These are phyloP conservation scores for Hypocreales sp. DNA, from an alignment of 2,329 filamentous ascomycete species.

Conservation along the genomic window DNA sequence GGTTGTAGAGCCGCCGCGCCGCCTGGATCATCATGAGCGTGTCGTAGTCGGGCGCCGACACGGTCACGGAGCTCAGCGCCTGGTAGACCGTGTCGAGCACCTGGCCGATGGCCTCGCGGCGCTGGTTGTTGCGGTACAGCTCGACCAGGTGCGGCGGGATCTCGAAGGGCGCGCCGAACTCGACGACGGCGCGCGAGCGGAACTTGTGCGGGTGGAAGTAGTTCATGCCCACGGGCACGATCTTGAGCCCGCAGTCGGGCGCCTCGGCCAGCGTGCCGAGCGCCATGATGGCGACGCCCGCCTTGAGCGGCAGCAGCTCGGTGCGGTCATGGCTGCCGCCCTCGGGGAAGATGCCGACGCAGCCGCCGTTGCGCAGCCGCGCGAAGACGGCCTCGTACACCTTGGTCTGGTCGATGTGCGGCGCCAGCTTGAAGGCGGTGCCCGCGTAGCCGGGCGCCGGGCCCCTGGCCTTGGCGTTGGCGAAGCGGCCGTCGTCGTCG, in stretches of 20 bases:
- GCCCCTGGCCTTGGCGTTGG: constrained; percentile 36
- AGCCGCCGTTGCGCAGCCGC: constrained; percentile 66
- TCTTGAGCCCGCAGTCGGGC: constrained; percentile 78
- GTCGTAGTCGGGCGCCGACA: constrained; percentile 86
- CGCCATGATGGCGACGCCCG: constrained; percentile 95
- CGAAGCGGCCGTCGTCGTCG: constrained; percentile 48
- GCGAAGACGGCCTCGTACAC: constrained; percentile 91
- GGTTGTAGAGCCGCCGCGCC: constrained; percentile 82
- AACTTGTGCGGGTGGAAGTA: constrained; percentile 99
- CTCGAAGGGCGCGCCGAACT: constrained; percentile 83
- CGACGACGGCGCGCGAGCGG: constrained; percentile 84
- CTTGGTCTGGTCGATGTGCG: constrained; percentile 83
- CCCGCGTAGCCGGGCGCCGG: constrained; percentile 52
- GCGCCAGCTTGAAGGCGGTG: constrained; percentile 72
- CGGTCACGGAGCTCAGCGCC: constrained; percentile 72
- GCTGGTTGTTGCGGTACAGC: constrained; percentile 69
- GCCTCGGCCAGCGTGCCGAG: constrained; percentile 75
- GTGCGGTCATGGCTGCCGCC: constrained; percentile 92
- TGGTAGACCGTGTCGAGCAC: constrained; percentile 80
- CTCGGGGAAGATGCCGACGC: constrained; percentile 93
- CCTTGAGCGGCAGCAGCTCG: constrained; percentile 82
- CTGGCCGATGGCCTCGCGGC: constrained; percentile 73
- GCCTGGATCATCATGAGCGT: constrained; percentile 96
- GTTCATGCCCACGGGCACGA: constrained; percentile 97
- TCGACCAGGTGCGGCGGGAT: constrained; percentile 70